A percentile compares a stretch with the other conserved stretches of the same genome.
Conservation (phyloP, 164 flowering plant species). For the Euptelea pleiosperma region DNA sequence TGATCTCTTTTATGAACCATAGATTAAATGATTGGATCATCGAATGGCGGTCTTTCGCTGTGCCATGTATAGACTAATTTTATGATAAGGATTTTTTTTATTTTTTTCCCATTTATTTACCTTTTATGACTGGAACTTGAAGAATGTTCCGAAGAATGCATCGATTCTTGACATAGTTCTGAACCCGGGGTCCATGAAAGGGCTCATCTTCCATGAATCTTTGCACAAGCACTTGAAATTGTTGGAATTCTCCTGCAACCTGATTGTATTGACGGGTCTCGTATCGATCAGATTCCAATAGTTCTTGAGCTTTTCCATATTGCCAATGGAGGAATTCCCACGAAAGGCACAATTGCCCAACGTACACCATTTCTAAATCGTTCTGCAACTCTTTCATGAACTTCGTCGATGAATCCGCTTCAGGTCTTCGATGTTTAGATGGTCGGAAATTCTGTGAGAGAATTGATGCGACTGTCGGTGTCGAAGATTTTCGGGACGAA, state of each 20-base stretch:
- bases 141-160: conserved; percentile 50
- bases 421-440: conserved; percentile 26
- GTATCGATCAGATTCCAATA: conserved; percentile 38
- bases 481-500: conserved; percentile 21
- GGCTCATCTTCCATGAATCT: conserved; percentile 75
- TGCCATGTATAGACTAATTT: too few species aligned
- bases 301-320: conserved; percentile 40
- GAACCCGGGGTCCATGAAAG: conserved; percentile 64
- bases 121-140: conserved; percentile 80
- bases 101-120: conserved; percentile 27
- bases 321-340: conserved; percentile 96
- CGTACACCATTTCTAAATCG: conserved; percentile 74
- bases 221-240: conserved; percentile 69
- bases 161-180: conserved; percentile 55
- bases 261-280: conserved; percentile 42
- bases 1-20: too few species aligned
- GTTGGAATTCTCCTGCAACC: conserved; percentile 68
- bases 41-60: not conserved
- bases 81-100: not conserved
- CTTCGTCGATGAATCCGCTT: conserved; percentile 37
- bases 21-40: too few species aligned
- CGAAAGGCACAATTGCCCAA: conserved; percentile 81
- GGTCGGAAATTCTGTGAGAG: conserved; percentile 31
- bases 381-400: conserved; percentile 39
- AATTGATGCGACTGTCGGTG: conserved; percentile 25